Conservation (phyloP, 2,329 filamentous ascomycete species). For the Epichloe coenophiala region DNA sequence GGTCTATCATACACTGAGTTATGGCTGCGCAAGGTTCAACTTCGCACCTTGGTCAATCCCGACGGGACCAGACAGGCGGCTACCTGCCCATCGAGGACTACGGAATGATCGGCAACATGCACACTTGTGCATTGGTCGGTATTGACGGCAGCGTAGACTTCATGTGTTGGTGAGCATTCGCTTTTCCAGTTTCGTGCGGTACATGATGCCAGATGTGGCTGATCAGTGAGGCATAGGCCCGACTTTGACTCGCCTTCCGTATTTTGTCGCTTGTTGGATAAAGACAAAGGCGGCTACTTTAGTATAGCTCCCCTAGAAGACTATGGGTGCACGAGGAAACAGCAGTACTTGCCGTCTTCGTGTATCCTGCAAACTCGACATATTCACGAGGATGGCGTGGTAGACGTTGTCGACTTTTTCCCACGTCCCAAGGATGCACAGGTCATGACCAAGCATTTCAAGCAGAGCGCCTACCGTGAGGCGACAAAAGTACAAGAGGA, state of each 20-base stretch:
- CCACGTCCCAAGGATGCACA: conserved; percentile 50
- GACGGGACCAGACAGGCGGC: conserved; percentile 26
- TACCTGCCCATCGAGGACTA: conserved; percentile 61
- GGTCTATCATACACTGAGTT: background rate
- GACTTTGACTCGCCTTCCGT: conserved; percentile 67
- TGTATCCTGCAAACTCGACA: conserved; percentile 69
- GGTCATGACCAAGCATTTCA: conserved; percentile 33
- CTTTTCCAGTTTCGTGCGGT: background rate
- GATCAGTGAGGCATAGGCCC: conserved; percentile 34
- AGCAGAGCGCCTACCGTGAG: conserved; percentile 40
- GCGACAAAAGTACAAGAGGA: conserved; percentile 41
- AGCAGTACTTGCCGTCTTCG: conserved; percentile 62
- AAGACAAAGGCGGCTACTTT: conserved; percentile 62
- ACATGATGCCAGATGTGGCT: background rate
- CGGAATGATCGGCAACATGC: conserved; percentile 70
- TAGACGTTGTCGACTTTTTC: conserved; percentile 64
- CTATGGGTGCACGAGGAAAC: conserved; percentile 53
- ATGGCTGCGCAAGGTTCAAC: conserved; percentile 23
- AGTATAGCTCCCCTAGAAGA: conserved; percentile 45
- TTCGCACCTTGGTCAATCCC: conserved; percentile 18
- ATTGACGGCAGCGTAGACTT: conserved; percentile 63
- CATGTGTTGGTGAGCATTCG: conserved; percentile 53
- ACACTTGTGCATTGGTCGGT: conserved; percentile 61
- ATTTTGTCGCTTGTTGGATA: conserved; percentile 62
- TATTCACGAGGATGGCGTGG: conserved; percentile 61